These are phyloP conservation scores for Fagopyrum homotropicum DNA, from an alignment of 148 eudicot genomes.

Conservation along the genomic window DNA sequence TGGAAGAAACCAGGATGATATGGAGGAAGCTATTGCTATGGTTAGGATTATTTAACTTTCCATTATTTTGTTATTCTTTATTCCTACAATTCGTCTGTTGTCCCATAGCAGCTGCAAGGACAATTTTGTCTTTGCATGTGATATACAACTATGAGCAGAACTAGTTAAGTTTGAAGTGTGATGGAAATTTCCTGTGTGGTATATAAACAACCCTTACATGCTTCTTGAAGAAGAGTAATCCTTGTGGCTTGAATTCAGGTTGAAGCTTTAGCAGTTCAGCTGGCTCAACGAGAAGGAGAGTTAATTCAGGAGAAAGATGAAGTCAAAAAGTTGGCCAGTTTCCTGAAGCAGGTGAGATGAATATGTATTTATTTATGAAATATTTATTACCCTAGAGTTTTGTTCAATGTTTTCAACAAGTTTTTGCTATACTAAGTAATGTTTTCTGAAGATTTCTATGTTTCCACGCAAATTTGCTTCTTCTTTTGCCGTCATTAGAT, in stretches of 20 bases:
- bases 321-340: constrained; percentile 85
- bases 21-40: constrained; percentile 87
- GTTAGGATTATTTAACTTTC: constrained; percentile 29
- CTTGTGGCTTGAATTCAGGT: constrained; percentile 39
- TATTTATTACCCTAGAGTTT: not conserved
- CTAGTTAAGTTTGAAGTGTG: not conserved
- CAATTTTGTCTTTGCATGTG: constrained; percentile 6
- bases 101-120: not conserved
- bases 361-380: not conserved
- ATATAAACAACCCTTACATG: not conserved
- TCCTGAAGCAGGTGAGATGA: constrained; percentile 74
- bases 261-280: constrained; percentile 94
- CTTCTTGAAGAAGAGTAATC: not conserved
- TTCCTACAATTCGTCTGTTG: not conserved
- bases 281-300: constrained; percentile 95
- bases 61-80: not conserved
- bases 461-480: not conserved
- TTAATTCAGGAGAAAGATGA: constrained; percentile 93
- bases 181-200: not conserved
- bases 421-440: not conserved
- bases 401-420: not conserved
- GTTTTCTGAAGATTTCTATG: not conserved
- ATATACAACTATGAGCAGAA: not conserved
- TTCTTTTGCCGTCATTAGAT: not conserved
- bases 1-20: constrained; percentile 86